Conservation (phyloP, 257 asterid genomes). For the Asclepias syriaca region DNA sequence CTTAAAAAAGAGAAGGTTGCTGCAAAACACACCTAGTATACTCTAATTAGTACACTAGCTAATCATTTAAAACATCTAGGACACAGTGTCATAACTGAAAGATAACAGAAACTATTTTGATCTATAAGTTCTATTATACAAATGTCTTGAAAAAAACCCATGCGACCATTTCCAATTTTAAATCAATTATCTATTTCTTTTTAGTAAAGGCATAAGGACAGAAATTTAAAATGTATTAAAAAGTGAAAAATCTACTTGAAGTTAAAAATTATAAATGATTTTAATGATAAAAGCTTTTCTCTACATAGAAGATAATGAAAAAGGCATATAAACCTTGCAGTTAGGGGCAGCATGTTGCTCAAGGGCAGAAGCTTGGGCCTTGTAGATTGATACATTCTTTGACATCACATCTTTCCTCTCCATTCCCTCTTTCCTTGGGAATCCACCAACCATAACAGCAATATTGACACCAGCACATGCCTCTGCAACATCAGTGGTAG, state of each 20-base stretch:
- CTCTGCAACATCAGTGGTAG: slow-evolving; percentile 80
- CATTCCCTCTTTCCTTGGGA: slow-evolving; percentile 98
- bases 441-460: slow-evolving; percentile 97
- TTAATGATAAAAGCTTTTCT: neutral
- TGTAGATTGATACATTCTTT: slow-evolving; percentile 89
- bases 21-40: neutral
- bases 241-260: neutral
- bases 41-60: neutral
- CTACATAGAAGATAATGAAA: neutral
- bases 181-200: neutral
- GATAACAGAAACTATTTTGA: neutral
- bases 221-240: neutral
- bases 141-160: neutral
- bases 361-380: slow-evolving; percentile 92
- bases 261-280: neutral
- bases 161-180: too few species aligned
- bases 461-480: slow-evolving; percentile 82
- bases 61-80: neutral
- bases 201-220: neutral
- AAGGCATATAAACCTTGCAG: slow-evolving; percentile 61
- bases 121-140: too few species aligned
- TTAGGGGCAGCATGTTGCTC: slow-evolving; percentile 85
- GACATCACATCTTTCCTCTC: slow-evolving; percentile 97
- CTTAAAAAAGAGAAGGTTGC: neutral
- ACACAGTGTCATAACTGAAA: neutral